Base-by-base conservation (phyloP, 352 stramenopile species). In the Aphanomyces euteiches region DNA sequence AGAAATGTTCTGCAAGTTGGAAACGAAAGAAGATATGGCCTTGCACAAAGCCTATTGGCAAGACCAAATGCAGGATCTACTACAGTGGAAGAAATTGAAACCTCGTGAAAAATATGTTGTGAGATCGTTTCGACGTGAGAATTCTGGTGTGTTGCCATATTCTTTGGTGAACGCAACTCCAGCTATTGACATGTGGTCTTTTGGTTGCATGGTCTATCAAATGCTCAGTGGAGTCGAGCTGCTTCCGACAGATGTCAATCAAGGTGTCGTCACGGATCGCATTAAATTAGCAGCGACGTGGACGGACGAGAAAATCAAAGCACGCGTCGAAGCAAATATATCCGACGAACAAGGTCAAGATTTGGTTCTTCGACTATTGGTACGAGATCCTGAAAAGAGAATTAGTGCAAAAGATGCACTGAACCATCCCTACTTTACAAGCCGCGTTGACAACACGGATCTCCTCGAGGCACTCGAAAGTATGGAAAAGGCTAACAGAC, bases 181-280 rank as follows among this genome's bases (percentile, higher is more conserved):
- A 13, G 56, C 67, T 0, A 5, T 75, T 3, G 72, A 76, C 47
- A 36, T 75, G 28, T 76, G 72, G 72, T 38, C 58, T 5, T 56
- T 76, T 37, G 72, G 58, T 15, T 66, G 47, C 28, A 68, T 76
- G 34, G 41, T 76, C 21, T 76, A 67, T 36, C 70, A 70, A 47
- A 61, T 76, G 56, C 71, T 28, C 39, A 59, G 61, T 28, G 41
- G 39, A 36, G 53, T 41, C 5, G 21, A 67, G 13, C 41, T 67
- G 8, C 8, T 56, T 12, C 17, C 28, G 4, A 41, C 41, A 17
- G 67, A 75, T 45, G 21, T 53, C 65, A 56, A 75, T 43, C 40
- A 72, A 57, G 63, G 73, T 53, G 38, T 72, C 17, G 65, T 34
- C 15, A 6, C 21, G 5, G 61, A 59, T 48, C 53, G 47, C n/a